Evolutionary conservation across 1,139 yeast genomes (phyloP), one percentile per base, ranked within the genome.

Genomic region (Suhomyces yuchorum): DNA sequence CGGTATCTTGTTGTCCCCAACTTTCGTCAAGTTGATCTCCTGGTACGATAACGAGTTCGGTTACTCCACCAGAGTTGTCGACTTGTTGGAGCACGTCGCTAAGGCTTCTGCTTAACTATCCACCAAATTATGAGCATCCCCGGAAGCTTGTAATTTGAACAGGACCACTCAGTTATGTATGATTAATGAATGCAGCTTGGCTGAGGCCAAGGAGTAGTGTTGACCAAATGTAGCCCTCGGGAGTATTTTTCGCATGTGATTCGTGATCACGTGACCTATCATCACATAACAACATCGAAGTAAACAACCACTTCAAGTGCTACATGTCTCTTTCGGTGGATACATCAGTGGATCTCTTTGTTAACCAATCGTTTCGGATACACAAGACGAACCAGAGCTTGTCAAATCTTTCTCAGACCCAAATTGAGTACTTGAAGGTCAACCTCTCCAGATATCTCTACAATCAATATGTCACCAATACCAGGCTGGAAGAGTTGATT

Each of bases 41-140:
- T 87, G 95, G 95, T 87, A 87, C 83, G 96, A 87, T 73, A 87
- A 87, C 78, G 96, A 87, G 79, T 87, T 70, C 80, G 96, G 96
- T 71, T 87, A 87, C 89, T 86, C 93, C 66, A 85, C 90, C 79
- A 87, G 96, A 81, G 95, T 87, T 57, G 92, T 87, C 60, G 95
- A 87, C 81, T 82, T 87, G 69, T 77, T 87, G 68, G 81, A 84
- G 73, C 84, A 78, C 81, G 83, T 85, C 67, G 89, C 92, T 65
- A 75, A 78, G 68, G 56, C 56, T 51, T 49, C 57, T 51, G 44
- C 48, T 41, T 58, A 56, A 54, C 54, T 56, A 53, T 40, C 58
- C 55, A 51, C 45, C 49, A 53, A 55, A 53, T 55, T 55, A 48
- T 55, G 48, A 48, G 51, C 30, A 7, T 35, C 42, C 14, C 15